phyloP scores from a whole-genome alignment of 2,329 filamentous ascomycete genomes.

The Podosphaera fusca region DNA sequence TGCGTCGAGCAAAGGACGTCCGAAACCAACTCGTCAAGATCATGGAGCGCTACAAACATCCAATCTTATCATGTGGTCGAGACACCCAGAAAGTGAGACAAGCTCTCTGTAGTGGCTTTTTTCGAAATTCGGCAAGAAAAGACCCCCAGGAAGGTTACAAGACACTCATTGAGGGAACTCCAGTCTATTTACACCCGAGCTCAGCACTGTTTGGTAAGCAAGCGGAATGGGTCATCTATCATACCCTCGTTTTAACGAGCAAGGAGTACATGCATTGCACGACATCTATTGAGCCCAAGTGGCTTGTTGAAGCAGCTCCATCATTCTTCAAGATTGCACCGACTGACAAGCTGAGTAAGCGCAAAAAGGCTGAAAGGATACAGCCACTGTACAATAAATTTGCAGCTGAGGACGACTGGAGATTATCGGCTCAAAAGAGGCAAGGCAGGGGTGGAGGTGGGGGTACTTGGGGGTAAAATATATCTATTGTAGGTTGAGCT shows the following conservation, averaged over 20 bases:
- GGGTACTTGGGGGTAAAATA: constrained; percentile 62
- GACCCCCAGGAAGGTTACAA: constrained; percentile 95
- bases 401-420: constrained; percentile 83
- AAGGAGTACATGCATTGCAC: constrained; percentile 98
- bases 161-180: constrained; percentile 84
- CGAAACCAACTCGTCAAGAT: constrained; percentile 84
- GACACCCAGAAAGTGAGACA: constrained; percentile 92
- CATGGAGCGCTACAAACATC: constrained; percentile 82
- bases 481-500: constrained; percentile 4
- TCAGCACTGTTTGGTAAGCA: constrained; percentile 75
- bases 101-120: constrained; percentile 94
- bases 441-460: constrained; percentile 69
- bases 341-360: constrained; percentile 65
- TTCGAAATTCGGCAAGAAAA: constrained; percentile 88
- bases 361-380: constrained; percentile 84
- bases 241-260: constrained; percentile 87
- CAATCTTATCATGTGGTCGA: constrained; percentile 66
- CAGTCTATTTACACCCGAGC: constrained; percentile 83
- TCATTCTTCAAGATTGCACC: constrained; percentile 97
- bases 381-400: constrained; percentile 89
- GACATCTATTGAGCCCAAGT: constrained; percentile 85
- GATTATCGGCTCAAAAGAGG: constrained; percentile 66
- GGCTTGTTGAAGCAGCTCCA: constrained; percentile 93
- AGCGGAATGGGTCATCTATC: constrained; percentile 92
- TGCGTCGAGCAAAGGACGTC: constrained; percentile 81